Conservation (phyloP, 345 rosid genomes). For the Sisymbrium altissimum region DNA sequence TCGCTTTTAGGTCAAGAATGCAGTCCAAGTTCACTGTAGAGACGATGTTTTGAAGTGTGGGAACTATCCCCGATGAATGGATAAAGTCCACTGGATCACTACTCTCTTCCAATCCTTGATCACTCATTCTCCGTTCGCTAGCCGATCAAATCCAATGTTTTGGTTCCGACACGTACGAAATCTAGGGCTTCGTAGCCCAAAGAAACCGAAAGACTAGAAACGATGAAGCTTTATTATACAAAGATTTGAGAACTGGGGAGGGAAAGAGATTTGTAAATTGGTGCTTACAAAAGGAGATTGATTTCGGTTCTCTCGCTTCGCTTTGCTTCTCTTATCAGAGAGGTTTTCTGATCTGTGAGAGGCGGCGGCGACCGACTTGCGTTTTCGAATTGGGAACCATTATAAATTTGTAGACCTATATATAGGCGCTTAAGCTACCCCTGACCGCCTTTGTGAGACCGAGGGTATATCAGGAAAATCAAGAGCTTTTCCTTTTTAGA, state of each 20-base stretch:
- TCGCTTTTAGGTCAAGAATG: background rate
- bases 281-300: constrained; percentile 9
- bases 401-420: background rate
- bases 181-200: background rate
- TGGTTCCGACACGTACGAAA: background rate
- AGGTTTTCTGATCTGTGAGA: too few relatives aligned
- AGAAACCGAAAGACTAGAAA: background rate
- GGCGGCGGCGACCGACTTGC: background rate
- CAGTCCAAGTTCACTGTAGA: background rate
- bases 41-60: constrained; percentile 1
- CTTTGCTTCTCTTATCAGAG: too few relatives aligned
- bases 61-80: constrained; percentile 73
- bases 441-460: background rate
- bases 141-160: background rate
- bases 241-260: constrained; percentile 9
- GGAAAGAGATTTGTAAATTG: constrained; percentile 22
- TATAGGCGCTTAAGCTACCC: background rate
- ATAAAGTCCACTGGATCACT: constrained; percentile 78
- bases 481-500: too few relatives aligned
- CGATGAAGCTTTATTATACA: background rate
- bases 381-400: background rate
- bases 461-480: too few relatives aligned
- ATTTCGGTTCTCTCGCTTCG: too few relatives aligned
- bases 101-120: constrained; percentile 71
- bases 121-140: constrained; percentile 51